Percentiles rank a stretch among this genome's conserved stretches.
Conservation (phyloP, 192 early-diverging fungal genomes). For the Geranomyces michiganensis region DNA sequence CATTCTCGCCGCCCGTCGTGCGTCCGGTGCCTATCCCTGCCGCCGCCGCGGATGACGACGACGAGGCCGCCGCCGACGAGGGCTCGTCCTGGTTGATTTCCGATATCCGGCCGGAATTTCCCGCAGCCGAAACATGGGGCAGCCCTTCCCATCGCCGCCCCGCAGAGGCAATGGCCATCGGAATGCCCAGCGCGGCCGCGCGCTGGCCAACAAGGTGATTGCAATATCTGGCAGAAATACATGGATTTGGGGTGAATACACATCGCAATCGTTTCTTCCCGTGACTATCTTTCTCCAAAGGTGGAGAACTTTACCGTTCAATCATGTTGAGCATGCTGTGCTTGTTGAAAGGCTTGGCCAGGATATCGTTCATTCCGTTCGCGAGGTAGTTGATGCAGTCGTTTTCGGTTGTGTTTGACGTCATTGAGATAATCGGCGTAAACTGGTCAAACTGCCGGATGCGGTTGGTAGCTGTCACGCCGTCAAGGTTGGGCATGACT, state of each 20-base stretch:
- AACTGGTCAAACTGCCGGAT: conserved; percentile 71
- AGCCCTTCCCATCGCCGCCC: conserved; percentile 3
- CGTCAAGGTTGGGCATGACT: conserved; percentile 73
- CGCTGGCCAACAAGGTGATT: conserved; percentile 33
- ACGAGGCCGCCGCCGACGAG: background rate
- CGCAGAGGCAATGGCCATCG: background rate
- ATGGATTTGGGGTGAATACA: background rate
- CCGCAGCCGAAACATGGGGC: background rate
- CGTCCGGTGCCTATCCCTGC: background rate
- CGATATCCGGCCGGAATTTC: conserved; percentile 11
- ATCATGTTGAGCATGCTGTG: conserved; percentile 31
- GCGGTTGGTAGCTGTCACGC: conserved; percentile 68
- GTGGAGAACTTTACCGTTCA: conserved; percentile 25
- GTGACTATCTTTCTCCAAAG: too few species aligned
- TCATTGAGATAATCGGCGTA: conserved; percentile 80
- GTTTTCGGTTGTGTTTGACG: conserved; percentile 63
- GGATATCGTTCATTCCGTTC: conserved; percentile 75
- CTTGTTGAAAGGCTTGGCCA: conserved; percentile 69
- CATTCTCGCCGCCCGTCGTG: background rate
- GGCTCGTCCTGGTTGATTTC: conserved; percentile 19
- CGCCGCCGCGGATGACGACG: too few species aligned
- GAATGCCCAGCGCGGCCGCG: conserved; percentile 28
- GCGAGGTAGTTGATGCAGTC: conserved; percentile 70
- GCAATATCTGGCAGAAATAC: conserved; percentile 20
- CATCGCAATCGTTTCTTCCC: background rate